phyloP scores from a whole-genome alignment of 225 moss, liverwort and hornwort species.

The Ulota crispa region DNA sequence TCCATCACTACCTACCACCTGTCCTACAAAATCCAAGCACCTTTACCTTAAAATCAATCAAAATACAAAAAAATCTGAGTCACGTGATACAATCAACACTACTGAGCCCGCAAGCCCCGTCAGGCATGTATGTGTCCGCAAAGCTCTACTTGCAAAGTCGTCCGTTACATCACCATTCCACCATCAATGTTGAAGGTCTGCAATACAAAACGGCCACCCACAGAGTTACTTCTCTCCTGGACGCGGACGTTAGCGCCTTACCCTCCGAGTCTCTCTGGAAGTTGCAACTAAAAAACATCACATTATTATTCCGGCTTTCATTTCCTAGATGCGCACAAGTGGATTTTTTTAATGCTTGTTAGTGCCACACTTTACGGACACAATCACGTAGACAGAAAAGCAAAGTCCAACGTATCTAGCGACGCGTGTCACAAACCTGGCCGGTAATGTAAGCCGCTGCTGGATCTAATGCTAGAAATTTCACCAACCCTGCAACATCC shows the following conservation, averaged over 20 bases:
- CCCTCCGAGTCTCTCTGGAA: background rate
- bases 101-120: slow-evolving; percentile 5
- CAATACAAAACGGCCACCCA: slow-evolving; percentile 24
- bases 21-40: slow-evolving; percentile 9
- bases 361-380: background rate
- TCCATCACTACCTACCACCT: slow-evolving; percentile 15
- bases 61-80: slow-evolving; percentile 28
- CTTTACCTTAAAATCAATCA: slow-evolving; percentile 13
- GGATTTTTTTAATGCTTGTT: background rate
- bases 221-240: background rate
- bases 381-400: background rate
- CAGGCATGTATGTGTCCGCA: slow-evolving; percentile 14
- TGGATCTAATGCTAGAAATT: slow-evolving; percentile 85
- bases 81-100: slow-evolving; percentile 22
- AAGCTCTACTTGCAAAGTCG: slow-evolving; percentile 2
- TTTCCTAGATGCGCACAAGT: background rate
- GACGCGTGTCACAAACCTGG: slow-evolving; percentile 51
- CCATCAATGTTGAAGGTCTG: slow-evolving; percentile 89
- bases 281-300: background rate
- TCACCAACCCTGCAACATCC: slow-evolving; percentile 87
- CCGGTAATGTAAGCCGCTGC: slow-evolving; percentile 84
- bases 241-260: background rate
- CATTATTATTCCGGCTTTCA: background rate
- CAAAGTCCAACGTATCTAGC: background rate
- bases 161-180: slow-evolving; percentile 75